phyloP scores from a whole-genome alignment of 768 basidiomycete species.

The Amanita rimosa region DNA sequence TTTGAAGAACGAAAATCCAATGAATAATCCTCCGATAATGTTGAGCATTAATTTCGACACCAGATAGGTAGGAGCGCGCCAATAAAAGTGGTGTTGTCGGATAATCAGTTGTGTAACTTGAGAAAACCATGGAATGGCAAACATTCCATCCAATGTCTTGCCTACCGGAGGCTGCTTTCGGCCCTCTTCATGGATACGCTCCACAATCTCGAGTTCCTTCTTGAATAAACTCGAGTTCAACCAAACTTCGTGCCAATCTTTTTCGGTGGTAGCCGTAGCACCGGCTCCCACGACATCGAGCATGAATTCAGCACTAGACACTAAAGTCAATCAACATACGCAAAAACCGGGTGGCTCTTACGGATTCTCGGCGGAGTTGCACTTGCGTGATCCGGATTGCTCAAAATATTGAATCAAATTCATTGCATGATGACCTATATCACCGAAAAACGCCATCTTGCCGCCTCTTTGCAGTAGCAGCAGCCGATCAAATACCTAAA shows the following conservation, averaged over 20 bases:
- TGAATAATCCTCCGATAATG: slow-evolving; percentile 41
- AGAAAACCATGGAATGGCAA: slow-evolving; percentile 41
- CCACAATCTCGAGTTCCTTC: slow-evolving; percentile 26
- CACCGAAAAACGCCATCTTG: slow-evolving; percentile 63
- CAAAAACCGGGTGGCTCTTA: slow-evolving; percentile 15
- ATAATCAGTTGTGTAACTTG: slow-evolving; percentile 31
- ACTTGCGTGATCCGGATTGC: slow-evolving; percentile 50
- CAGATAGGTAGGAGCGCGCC: slow-evolving; percentile 53
- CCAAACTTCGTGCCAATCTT: slow-evolving; percentile 50
- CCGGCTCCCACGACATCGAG: slow-evolving; percentile 69
- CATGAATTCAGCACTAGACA: slow-evolving; percentile 44
- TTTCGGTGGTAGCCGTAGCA: slow-evolving; percentile 37
- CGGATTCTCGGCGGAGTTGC: slow-evolving; percentile 65
- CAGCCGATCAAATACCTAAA: slow-evolving; percentile 66
- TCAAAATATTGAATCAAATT: slow-evolving; percentile 73
- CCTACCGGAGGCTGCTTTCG: slow-evolving; percentile 25
- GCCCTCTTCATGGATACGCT: slow-evolving; percentile 41
- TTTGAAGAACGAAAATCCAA: slow-evolving; percentile 57
- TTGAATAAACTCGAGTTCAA: slow-evolving; percentile 23
- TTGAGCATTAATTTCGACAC: slow-evolving; percentile 48
- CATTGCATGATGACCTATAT: slow-evolving; percentile 49
- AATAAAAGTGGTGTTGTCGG: slow-evolving; percentile 35
- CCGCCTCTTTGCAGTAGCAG: slow-evolving; percentile 74
- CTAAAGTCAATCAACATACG: background rate
- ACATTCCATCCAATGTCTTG: slow-evolving; percentile 27